Conservation (phyloP, 2,329 filamentous ascomycete species). For the Claviceps citrina region DNA sequence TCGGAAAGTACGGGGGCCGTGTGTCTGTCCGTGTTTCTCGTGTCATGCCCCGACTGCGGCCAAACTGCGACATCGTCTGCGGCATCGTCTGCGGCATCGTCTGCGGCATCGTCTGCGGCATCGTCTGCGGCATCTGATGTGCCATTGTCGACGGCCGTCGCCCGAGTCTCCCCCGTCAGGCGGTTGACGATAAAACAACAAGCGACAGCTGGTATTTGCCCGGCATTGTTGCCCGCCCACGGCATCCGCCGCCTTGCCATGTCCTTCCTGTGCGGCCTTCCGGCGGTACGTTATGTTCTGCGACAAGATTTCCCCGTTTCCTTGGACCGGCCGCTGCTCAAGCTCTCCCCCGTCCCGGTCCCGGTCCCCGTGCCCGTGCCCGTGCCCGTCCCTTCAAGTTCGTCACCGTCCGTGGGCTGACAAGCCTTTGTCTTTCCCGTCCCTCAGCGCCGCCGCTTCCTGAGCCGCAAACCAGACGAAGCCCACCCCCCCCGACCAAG, state of each 20-base stretch:
- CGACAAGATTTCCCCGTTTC: background rate
- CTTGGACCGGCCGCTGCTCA: background rate
- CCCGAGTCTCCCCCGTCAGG: no score
- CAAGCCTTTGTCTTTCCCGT: slow-evolving; percentile 3
- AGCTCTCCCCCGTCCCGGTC: background rate
- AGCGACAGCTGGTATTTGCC: no score
- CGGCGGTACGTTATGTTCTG: slow-evolving; percentile 9
- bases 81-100: no score
- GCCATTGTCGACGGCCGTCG: no score
- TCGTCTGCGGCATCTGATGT: no score
- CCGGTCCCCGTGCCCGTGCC: background rate
- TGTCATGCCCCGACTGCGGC: no score
- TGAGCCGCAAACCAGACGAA: slow-evolving; percentile 5
- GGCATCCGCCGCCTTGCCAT: slow-evolving; percentile 5
- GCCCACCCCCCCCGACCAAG: slow-evolving; percentile 16
- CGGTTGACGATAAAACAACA: background rate
- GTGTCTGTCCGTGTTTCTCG: no score
- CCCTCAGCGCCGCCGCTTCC: slow-evolving; percentile 8
- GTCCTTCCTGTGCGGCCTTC: slow-evolving; percentile 12
- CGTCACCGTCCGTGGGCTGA: background rate
- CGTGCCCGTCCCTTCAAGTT: no score
- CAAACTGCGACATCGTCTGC: no score
- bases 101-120: no score
- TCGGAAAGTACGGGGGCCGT: no score
- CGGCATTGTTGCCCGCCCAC: background rate